Percentiles rank a stretch among this genome's conserved stretches.
Conservation (phyloP, 441 rosid genomes). For the Capsella rubella region DNA sequence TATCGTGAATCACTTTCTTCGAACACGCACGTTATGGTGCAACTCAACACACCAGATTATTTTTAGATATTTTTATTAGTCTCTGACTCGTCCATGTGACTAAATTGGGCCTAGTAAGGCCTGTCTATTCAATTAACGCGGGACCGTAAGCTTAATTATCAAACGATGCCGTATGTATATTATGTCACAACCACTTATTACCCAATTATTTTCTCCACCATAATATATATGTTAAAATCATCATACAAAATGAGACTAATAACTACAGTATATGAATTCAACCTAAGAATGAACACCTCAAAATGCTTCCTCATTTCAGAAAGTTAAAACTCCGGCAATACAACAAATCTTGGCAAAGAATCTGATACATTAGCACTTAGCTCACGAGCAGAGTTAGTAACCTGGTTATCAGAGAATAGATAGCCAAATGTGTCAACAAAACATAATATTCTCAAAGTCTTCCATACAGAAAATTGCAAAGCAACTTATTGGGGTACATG, state of each 20-base stretch:
- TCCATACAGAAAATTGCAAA: conserved; percentile 15
- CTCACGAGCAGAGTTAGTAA: not conserved
- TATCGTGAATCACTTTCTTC: conserved; percentile 8
- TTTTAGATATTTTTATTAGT: not conserved
- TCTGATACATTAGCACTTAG: not conserved
- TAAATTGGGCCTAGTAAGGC: conserved; percentile 2
- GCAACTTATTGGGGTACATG: conserved; percentile 35
- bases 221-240: too few species aligned
- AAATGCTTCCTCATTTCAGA: not conserved
- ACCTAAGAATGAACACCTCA: not conserved
- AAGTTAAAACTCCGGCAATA: not conserved
- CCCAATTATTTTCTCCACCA: too few species aligned
- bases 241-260: not conserved
- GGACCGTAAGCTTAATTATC: not conserved
- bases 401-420: not conserved
- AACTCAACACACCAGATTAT: not conserved
- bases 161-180: not conserved
- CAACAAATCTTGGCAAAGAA: not conserved
- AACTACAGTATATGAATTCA: not conserved
- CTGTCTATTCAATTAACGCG: not conserved
- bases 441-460: not conserved
- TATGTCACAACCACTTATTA: too few species aligned
- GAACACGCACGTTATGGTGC: not conserved
- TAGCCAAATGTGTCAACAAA: not conserved
- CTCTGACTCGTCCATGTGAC: not conserved